Conservation (phyloP, 805 yeast species). For the Yarrowia deformans region DNA sequence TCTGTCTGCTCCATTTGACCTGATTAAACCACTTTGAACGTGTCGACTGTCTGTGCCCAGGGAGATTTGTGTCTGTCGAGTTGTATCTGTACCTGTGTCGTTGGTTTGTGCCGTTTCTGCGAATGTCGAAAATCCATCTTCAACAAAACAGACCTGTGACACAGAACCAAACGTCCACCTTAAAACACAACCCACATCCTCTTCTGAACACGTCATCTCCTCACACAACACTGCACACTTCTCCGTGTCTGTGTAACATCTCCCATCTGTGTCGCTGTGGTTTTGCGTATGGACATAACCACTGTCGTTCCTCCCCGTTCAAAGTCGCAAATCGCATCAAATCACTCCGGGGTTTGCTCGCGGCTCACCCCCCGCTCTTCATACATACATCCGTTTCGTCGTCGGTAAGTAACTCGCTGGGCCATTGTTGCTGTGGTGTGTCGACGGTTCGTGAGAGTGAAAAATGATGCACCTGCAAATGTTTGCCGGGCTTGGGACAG, state of each 20-base stretch:
- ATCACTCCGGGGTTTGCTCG: neutral
- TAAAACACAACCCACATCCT: neutral
- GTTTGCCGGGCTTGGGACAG: constrained; percentile 26
- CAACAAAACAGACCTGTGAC: neutral
- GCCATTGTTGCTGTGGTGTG: constrained; percentile 71
- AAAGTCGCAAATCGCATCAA: neutral
- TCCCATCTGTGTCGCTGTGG: constrained; percentile 4
- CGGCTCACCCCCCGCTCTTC: neutral
- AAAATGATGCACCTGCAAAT: constrained; percentile 29
- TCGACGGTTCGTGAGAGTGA: constrained; percentile 39
- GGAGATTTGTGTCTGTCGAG: neutral
- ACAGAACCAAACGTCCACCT: neutral
- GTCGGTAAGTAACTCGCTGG: constrained; percentile 99
- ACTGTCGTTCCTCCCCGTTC: neutral
- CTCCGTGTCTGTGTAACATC: neutral
- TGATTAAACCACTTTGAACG: no score
- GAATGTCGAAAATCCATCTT: neutral
- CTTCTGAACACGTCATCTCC: neutral
- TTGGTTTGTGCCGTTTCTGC: no score
- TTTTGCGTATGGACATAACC: neutral
- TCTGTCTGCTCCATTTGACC: no score
- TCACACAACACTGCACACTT: neutral
- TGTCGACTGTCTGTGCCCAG: no score
- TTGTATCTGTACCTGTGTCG: no score
- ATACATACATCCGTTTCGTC: constrained; percentile 97